Percentiles rank a stretch among this genome's conserved stretches.
Conservation (phyloP, 495 filamentous ascomycete genomes). For the Chaetomium tenue region DNA sequence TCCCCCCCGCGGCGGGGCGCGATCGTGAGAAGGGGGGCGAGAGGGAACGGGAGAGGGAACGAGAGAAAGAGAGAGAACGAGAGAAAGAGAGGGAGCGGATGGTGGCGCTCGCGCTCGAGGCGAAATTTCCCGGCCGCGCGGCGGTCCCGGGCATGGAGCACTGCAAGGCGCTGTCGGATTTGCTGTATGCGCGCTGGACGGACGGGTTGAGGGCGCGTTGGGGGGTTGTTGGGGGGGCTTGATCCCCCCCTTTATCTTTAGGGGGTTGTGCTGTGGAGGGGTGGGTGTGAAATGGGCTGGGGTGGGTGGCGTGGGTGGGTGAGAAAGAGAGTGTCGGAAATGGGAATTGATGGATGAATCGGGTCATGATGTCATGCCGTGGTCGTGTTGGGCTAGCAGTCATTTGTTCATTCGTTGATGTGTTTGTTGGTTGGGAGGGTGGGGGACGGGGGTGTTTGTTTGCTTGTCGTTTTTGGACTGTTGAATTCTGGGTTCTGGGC, state of each 20-base stretch:
- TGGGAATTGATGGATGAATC: neutral
- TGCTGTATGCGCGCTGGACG: constrained; percentile 85
- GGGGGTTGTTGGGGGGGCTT: constrained; percentile 34
- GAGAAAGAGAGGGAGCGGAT: constrained; percentile 47
- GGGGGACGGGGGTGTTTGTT: too few species aligned
- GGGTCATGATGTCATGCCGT: constrained; percentile 9
- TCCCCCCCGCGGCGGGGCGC: neutral
- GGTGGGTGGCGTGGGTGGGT: neutral
- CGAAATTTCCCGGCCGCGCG: constrained; percentile 49
- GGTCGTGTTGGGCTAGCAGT: constrained; percentile 2
- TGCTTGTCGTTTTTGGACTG: too few species aligned
- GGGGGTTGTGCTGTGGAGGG: neutral
- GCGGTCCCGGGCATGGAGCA: constrained; percentile 80
- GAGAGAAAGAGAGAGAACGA: constrained; percentile 14
- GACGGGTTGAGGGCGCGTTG: constrained; percentile 80
- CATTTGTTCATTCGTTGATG: too few species aligned
- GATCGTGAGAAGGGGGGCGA: neutral
- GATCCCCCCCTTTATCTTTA: too few species aligned
- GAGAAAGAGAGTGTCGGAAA: neutral
- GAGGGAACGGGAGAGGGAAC: constrained; percentile 2
- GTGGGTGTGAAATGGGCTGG: neutral
- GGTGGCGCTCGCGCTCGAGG: constrained; percentile 42
- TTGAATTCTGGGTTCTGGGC: too few species aligned
- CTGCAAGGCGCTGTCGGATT: constrained; percentile 81
- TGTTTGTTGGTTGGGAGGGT: neutral